phyloP scores from a whole-genome alignment of 352 stramenopile genomes.

The Phytophthora litchii region DNA sequence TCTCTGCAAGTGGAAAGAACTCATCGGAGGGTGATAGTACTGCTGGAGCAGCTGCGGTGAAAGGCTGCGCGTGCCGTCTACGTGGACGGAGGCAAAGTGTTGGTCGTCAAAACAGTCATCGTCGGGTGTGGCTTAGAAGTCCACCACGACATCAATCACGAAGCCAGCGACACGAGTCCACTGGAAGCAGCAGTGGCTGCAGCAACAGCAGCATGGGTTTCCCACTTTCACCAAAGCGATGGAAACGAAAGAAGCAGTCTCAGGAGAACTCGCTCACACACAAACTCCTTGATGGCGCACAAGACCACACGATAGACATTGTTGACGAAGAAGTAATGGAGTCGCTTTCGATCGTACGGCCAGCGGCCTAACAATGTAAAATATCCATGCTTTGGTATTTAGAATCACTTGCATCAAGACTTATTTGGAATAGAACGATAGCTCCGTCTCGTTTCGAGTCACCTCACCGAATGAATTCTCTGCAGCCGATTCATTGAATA shows the following conservation, averaged over 20 bases:
- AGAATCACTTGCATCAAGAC: not conserved
- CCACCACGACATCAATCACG: constrained; percentile 7
- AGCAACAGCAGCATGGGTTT: constrained; percentile 13
- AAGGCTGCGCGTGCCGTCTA: constrained; percentile 27
- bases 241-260: constrained; percentile 22
- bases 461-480: constrained; percentile 78
- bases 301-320: constrained; percentile 35
- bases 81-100: constrained; percentile 23
- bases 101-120: constrained; percentile 7
- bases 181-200: constrained; percentile 24
- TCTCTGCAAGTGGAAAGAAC: constrained; percentile 22
- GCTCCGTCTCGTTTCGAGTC: constrained; percentile 78
- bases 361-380: constrained; percentile 27
- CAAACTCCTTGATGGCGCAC: constrained; percentile 37
- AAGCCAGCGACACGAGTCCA: constrained; percentile 20
- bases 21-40: constrained; percentile 8
- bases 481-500: constrained; percentile 79
- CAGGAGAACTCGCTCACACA: constrained; percentile 24
- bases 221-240: constrained; percentile 17
- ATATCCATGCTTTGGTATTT: constrained; percentile 14
- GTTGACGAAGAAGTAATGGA: constrained; percentile 25
- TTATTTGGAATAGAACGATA: constrained; percentile 80
- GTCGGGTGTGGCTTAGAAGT: constrained; percentile 11
- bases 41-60: not conserved
- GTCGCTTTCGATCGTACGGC: constrained; percentile 17